Evolutionary conservation across 441 rosid genomes (phyloP).

Genomic region (Omphalea diandra): DNA sequence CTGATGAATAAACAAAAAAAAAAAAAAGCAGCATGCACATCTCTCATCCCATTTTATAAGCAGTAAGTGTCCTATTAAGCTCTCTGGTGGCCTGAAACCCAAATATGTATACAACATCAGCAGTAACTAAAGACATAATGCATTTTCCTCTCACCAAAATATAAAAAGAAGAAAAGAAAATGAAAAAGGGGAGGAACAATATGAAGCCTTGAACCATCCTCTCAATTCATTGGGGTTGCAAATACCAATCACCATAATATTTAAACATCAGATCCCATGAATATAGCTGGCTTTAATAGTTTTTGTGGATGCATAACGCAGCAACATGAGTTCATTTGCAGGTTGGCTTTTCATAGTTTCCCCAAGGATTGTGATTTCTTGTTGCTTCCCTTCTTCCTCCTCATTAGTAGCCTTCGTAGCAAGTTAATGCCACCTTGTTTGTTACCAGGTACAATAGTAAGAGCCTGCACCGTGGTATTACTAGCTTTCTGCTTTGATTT

Average conservation of each 20-base stretch:
- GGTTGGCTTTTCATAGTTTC: constrained; percentile 21
- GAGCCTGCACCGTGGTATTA: constrained; percentile 25
- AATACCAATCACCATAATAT: neutral
- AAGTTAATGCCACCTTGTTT: constrained; percentile 61
- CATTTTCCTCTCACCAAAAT: neutral
- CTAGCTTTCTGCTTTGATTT: constrained; percentile 31
- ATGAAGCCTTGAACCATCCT: neutral
- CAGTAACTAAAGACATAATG: neutral
- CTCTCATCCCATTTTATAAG: neutral
- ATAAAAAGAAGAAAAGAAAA: neutral
- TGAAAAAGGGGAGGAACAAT: neutral
- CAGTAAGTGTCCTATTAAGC: neutral
- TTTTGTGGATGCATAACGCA: neutral
- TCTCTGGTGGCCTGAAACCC: neutral
- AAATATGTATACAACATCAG: neutral
- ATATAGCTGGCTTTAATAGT: neutral
- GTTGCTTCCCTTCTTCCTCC: constrained; percentile 62
- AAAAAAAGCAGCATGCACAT: neutral
- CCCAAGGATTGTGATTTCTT: constrained; percentile 45
- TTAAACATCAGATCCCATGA: neutral
- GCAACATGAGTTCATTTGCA: neutral
- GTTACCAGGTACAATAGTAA: constrained; percentile 50
- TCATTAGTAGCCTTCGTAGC: constrained; percentile 58
- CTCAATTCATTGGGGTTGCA: neutral
- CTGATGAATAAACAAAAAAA: too few species aligned